Evolutionary conservation across 768 basidiomycete species (phyloP).

Genomic region (Naematelia encephala): DNA sequence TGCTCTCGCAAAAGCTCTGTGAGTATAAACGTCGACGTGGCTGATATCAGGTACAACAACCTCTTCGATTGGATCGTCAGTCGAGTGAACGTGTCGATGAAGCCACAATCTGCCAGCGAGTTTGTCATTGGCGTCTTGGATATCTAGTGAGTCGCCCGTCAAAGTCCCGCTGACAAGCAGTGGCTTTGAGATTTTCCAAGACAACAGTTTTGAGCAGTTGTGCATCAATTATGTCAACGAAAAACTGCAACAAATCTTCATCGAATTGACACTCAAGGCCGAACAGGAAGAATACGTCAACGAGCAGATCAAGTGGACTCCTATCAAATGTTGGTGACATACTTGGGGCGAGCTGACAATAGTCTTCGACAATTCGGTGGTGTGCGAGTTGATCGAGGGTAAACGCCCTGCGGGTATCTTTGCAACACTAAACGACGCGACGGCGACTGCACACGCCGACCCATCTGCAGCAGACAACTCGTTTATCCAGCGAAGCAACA

Average conservation of each 20-base stretch:
- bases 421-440: conserved; percentile 97
- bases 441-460: conserved; percentile 96
- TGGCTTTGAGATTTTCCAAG: conserved; percentile 90
- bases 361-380: conserved; percentile 59
- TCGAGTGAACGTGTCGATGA: conserved; percentile 94
- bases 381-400: conserved; percentile 97
- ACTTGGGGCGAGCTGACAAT: conserved; percentile 9
- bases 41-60: conserved; percentile 69
- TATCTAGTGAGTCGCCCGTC: conserved; percentile 62
- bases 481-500: conserved; percentile 84
- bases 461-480: conserved; percentile 93
- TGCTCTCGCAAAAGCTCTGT: conserved; percentile 86
- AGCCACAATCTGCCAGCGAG: conserved; percentile 66
- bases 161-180: conserved; percentile 17
- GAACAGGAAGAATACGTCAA: conserved; percentile 99
- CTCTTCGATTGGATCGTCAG: conserved; percentile 99
- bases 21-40: conserved; percentile 9
- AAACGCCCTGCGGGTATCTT: conserved; percentile 94
- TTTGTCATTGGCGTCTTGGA: conserved; percentile 94
- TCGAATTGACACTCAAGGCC: conserved; percentile 95
- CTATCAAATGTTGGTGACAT: conserved; percentile 74
- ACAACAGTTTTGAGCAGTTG: conserved; percentile 61
- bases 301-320: conserved; percentile 98
- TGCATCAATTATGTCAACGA: conserved; percentile 99
- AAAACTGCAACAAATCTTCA: conserved; percentile 98